Percentiles rank a stretch among this genome's conserved stretches.
Evolutionary conservation across 2,329 filamentous ascomycete species (phyloP).

Genomic region (Trichoderma pleuroti): DNA sequence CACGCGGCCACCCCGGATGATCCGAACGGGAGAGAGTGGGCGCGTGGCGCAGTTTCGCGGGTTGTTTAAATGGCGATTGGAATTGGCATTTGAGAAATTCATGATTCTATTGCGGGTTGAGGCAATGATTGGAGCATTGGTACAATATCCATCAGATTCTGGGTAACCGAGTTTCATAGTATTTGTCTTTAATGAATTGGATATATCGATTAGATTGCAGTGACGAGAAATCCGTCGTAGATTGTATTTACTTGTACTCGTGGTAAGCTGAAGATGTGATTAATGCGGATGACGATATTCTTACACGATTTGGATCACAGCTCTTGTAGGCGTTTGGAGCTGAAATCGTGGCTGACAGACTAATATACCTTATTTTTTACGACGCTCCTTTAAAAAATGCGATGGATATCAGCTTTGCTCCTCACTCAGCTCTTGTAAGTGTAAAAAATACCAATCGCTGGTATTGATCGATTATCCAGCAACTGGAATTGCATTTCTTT

Average conservation of each 20-base stretch:
- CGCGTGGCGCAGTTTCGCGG: neutral
- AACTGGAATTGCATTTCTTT: neutral
- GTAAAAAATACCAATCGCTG: neutral
- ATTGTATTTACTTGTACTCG: too few relatives aligned
- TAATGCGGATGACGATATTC: neutral
- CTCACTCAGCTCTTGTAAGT: neutral
- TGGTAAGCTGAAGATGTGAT: neutral
- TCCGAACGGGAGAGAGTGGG: neutral
- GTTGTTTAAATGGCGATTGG: neutral
- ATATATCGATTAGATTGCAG: too few relatives aligned
- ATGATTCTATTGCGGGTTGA: neutral
- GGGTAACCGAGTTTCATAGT: neutral
- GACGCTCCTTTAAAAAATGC: neutral
- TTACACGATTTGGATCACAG: neutral
- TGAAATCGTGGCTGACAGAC: slow-evolving; percentile 5
- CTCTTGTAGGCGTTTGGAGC: neutral
- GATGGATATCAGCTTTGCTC: neutral
- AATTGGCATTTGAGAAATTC: neutral
- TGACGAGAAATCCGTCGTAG: neutral
- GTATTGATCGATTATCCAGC: neutral
- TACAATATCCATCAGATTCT: neutral
- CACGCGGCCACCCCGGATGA: neutral
- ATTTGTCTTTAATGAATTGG: neutral
- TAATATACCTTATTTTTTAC: neutral
- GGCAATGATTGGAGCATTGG: neutral